Evolutionary conservation across 202 grass and related monocot genomes (phyloP).

Genomic region (Tripidium arundinaceum): DNA sequence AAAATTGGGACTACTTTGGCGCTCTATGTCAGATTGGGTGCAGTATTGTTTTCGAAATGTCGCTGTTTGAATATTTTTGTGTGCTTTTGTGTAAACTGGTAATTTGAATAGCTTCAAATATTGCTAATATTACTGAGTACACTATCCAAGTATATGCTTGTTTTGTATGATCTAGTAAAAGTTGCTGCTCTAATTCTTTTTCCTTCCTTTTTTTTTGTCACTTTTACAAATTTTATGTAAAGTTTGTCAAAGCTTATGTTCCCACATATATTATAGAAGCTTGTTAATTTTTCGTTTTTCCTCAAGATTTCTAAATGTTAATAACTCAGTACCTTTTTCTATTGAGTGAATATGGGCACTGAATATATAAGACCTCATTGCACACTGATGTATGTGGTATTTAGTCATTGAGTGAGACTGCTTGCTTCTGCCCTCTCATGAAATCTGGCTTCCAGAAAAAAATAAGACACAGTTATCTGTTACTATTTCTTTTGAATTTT

Average conservation of each 20-base stretch:
- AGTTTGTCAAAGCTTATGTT: neutral
- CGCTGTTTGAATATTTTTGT: neutral
- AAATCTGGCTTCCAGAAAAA: neutral
- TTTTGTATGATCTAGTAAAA: neutral
- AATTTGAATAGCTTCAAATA: neutral
- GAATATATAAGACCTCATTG: neutral
- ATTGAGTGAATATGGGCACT: neutral
- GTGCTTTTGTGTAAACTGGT: neutral
- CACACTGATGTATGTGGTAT: neutral
- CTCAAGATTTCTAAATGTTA: neutral
- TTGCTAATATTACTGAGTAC: neutral
- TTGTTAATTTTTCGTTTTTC: neutral
- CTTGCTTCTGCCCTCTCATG: neutral
- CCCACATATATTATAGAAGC: neutral
- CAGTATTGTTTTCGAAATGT: neutral
- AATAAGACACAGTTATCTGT: neutral
- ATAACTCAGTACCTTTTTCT: neutral
- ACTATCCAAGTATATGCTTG: neutral
- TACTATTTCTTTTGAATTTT: constrained; percentile 5
- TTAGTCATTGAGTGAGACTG: neutral
- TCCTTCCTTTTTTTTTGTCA: neutral
- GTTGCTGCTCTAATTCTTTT: neutral
- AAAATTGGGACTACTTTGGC: neutral
- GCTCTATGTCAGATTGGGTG: neutral
- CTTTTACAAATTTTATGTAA: neutral